Evolutionary conservation across 2,329 filamentous ascomycete genomes (phyloP), one percentile per base, ranked within the genome.

Genomic region (Fusarium nisikadoi): DNA sequence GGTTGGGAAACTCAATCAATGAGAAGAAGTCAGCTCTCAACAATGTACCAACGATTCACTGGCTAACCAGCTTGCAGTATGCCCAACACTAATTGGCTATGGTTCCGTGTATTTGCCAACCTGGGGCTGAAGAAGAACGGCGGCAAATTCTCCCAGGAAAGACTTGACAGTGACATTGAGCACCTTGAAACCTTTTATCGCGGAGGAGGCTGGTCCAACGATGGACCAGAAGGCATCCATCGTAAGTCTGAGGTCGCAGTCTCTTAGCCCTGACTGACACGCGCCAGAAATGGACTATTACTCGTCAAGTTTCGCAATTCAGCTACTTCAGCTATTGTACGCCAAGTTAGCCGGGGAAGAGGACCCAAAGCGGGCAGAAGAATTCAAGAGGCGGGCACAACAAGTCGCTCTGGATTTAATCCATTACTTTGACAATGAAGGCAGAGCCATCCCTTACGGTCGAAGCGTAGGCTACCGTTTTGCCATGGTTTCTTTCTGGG

Each of bases 101-200:
- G 93, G 93, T 95, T 95, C 79, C 89, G 93, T 42, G 92, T 95
- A 9, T 95, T 95, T 77, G 93, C 93, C 42, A 95, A 95, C 74
- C 86, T 95, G 2, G 93, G 93, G 1, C 81, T 95, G 38, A 92
- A 92, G 78, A 92, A 91, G 74, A 93, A 94, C 74, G 91, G 91
- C 2, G 92, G 90, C 1, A 87, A 87, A 52, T 93, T 91, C 82
- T 93, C 91, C 0, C 89, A 92, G 70, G 86, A 90, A 47, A 87
- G 90, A 27, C 87, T 95, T 27, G 91, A 93, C 63, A 89, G 89
- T 25, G 93, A 95, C 78, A 93, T 95, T 78, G 87, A 92, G 74
- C 92, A 94, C 73, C 85, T 95, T 14, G 90, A 95, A 76, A 93
- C 91, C 0, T 95, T 95, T 79, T 94, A 94, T 77, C 89, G 93